Base-by-base conservation (phyloP, 169 alveolate genomes). In the Eimeria tenella region DNA sequence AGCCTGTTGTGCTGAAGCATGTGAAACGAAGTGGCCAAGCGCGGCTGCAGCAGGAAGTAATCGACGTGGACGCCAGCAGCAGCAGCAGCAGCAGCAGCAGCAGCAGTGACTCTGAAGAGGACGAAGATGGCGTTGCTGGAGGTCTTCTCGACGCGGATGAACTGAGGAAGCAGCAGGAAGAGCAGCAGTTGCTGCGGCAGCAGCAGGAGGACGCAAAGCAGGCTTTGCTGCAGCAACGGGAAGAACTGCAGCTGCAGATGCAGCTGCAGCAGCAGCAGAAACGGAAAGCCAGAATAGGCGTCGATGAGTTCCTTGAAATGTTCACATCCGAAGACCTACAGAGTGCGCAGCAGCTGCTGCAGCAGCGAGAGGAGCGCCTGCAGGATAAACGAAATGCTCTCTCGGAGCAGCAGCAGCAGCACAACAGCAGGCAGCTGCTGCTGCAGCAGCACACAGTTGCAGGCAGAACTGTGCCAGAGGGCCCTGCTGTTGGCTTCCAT, bases 321-420 rank as follows among this genome's bases (percentile, higher is more conserved):
- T 75, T 75, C 58, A 52, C 17, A 5, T 75, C 86, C 10, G 86
- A 75, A 25, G 86, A 75, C 49, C 86, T 31, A 21, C 63, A 25
- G 5, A 75, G 86, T 25, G 86, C 63, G 23, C 63, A 75, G 63
- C 86, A 49, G 60, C 63, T 75, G 42, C 25, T 75, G 63, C 65
- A 75, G 60, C 60, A 52, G 86, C 86, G 63, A 19, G 65, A 75
- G 86, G 63, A 75, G 86, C 86, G 58, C 21, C 86, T 49, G 86
- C 86, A 17, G 23, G 86, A 75, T 7, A 75, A 50, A 50, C 86
- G 52, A 4, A 21, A 4, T 7, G 6, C 23, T 49, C 63, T 75
- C 42, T 75, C 63, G 86, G 65, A 42, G 86, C 86, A 75, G 86
- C 86, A 75, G 86, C 86, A 75, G 86, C 86, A 75, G 63, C 86